Conservation (phyloP, 306 rosid genomes). For the Erythrophleum fordii region DNA sequence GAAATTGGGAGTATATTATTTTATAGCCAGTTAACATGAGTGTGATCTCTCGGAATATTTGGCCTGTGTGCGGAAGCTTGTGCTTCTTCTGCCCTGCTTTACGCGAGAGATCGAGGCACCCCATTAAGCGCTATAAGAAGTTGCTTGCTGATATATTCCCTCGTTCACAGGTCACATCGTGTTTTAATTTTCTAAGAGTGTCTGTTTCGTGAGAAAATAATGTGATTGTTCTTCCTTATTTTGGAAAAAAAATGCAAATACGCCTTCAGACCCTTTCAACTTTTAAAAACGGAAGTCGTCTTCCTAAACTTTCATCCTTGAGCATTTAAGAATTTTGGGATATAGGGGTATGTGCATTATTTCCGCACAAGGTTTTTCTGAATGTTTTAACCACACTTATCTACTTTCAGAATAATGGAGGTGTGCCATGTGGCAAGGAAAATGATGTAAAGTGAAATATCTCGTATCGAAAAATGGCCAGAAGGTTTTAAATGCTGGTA, state of each 20-base stretch:
- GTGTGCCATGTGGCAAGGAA: background rate
- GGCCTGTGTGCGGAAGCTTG: constrained; percentile 79
- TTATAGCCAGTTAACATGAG: constrained; percentile 43
- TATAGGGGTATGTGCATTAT: background rate
- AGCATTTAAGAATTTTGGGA: background rate
- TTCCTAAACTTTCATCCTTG: background rate
- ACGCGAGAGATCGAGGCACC: constrained; percentile 80
- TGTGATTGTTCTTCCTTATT: background rate
- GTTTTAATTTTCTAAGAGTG: background rate
- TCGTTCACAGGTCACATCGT: constrained; percentile 53
- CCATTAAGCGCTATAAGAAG: constrained; percentile 82
- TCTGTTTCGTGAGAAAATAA: background rate
- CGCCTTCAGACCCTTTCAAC: too few relatives aligned
- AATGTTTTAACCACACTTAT: background rate
- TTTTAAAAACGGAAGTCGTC: background rate
- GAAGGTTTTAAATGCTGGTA: background rate
- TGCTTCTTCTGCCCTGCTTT: constrained; percentile 83
- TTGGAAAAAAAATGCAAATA: background rate
- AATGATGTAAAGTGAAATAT: background rate
- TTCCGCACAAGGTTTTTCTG: background rate
- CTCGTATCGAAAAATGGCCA: background rate
- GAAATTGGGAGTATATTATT: background rate
- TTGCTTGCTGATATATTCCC: constrained; percentile 82
- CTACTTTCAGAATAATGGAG: background rate
- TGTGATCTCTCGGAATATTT: constrained; percentile 70